Base-by-base conservation (phyloP, 805 yeast genomes). In the Starmerella etchellsii region DNA sequence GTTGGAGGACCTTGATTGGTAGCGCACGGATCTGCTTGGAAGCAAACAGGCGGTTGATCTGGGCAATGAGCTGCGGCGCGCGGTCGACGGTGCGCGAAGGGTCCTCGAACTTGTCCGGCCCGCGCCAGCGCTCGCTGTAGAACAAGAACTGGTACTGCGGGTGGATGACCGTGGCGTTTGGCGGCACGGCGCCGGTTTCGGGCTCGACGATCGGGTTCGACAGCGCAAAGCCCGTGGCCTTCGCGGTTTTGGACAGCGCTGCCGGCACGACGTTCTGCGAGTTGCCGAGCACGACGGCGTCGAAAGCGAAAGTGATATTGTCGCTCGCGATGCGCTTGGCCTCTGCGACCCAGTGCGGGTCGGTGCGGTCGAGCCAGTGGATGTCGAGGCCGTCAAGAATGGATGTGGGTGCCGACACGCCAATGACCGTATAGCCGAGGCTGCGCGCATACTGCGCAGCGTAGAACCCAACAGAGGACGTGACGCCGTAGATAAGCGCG, bases 401-500 rank as follows among this genome's bases (percentile, higher is more conserved):
- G 10, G 29, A 20, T 3, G 19, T 16, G 49, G 60, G 53, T 2
- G 77, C 70, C 13, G 80, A 76, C 33, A 72, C 68, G 2, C 69
- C 69, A 37, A 69, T 57, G 36, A 72, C 68, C 35, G 64, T 65
- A 51, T 54, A 67, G 13, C 71, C 73, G 20, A 70, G 44, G 26
- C 63, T 53, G 50, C 70, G 71, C 19, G 78, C 79, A 34, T 76
- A 47, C 63, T 80, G 87, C 40, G 76, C 68, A 10, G 75, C 73
- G 20, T 63, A 36, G 37, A 62, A 64, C 22, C 84, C 85, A 11
- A 77, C 66, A 18, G 79, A 68, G 18, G 81, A 67, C n/a, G 82
- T 73, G 47, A 80, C 87, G 4, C 62, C 61, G 47, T 56, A 58
- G 11, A 58, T 46, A 11, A 58, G 46, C 19, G 50, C 49, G 40